phyloP scores from a whole-genome alignment of 306 rosid genomes.

The Dalbergia oliveri region DNA sequence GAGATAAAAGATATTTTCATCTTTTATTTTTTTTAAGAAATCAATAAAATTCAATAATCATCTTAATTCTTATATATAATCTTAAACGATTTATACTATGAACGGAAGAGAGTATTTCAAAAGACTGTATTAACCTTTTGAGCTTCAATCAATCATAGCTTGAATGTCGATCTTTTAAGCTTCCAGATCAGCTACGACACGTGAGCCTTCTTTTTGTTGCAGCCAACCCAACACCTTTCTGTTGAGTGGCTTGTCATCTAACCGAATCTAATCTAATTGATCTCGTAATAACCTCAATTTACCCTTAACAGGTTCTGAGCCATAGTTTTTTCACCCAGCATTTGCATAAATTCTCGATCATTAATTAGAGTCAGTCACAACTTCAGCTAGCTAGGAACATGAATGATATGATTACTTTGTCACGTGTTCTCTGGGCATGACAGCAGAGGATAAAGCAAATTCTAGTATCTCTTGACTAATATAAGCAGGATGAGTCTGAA shows the following conservation, averaged over 20 bases:
- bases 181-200: neutral
- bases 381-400: neutral
- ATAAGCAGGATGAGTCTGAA: neutral
- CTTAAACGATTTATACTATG: too few relatives aligned
- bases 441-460: neutral
- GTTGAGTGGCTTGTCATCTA: neutral
- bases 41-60: too few relatives aligned
- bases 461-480: neutral
- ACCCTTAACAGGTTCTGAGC: neutral
- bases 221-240: neutral
- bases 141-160: neutral
- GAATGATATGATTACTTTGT: neutral
- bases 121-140: neutral
- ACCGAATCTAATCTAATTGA: too few relatives aligned
- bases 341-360: neutral
- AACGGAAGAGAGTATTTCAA: too few relatives aligned
- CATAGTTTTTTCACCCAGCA: neutral
- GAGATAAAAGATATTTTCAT: too few relatives aligned
- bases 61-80: too few relatives aligned
- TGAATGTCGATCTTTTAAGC: neutral
- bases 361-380: neutral
- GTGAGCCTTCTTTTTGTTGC: neutral
- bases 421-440: constrained; percentile 15
- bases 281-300: neutral
- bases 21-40: too few relatives aligned